Evolutionary conservation across 495 filamentous ascomycete genomes (phyloP).

Genomic region (Penicillium waksmanii): DNA sequence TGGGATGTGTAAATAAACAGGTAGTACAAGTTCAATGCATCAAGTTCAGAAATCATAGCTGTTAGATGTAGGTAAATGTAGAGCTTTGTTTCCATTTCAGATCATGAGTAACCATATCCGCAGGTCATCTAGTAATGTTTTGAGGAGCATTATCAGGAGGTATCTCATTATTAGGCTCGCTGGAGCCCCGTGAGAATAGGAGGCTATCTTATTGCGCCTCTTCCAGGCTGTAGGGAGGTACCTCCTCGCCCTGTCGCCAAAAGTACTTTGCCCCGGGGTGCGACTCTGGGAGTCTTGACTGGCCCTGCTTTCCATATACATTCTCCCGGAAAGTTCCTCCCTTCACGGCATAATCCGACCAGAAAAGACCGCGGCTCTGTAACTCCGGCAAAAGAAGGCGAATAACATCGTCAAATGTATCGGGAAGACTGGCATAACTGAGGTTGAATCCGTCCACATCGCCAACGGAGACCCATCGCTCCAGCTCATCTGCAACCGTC

Average conservation of each 20-base stretch:
- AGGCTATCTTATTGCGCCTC: conserved; percentile 14
- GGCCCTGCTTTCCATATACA: conserved; percentile 40
- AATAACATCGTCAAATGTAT: conserved; percentile 67
- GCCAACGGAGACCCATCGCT: conserved; percentile 61
- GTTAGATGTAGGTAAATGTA: no score
- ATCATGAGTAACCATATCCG: no score
- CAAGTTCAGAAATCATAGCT: no score
- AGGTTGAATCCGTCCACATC: conserved; percentile 69
- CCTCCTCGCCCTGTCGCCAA: conserved; percentile 44
- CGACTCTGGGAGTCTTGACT: conserved; percentile 41
- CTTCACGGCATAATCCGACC: conserved; percentile 46
- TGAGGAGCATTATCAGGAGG: no score
- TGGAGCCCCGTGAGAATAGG: no score
- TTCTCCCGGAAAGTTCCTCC: conserved; percentile 53
- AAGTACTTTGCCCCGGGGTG: conserved; percentile 51
- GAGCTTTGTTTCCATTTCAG: no score
- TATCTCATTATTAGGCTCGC: no score
- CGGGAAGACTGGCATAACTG: conserved; percentile 61
- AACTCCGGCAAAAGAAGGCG: conserved; percentile 51
- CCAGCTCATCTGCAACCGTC: conserved; percentile 64
- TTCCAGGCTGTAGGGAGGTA: conserved; percentile 30
- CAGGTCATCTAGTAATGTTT: no score
- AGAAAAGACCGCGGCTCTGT: conserved; percentile 50
- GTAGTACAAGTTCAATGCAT: not conserved
- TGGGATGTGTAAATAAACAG: conserved; percentile 43